phyloP scores from a whole-genome alignment of 768 basidiomycete species.

The Boletus bicolor region DNA sequence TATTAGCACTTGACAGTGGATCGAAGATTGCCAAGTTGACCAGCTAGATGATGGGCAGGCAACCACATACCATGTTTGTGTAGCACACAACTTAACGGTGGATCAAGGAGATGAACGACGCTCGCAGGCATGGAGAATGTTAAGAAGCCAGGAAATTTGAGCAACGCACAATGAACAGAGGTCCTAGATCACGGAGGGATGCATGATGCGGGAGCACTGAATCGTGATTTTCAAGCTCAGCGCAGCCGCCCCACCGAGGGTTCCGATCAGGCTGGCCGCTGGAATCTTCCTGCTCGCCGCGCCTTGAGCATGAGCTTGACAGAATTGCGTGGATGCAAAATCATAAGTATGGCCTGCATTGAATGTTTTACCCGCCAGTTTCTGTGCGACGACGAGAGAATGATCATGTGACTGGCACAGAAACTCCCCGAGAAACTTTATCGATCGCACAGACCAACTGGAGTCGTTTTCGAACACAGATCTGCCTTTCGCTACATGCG shows the following conservation, averaged over 20 bases:
- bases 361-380: too few relatives aligned
- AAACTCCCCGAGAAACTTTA: conserved; percentile 6
- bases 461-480: conserved; percentile 9
- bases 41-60: neutral
- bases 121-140: neutral
- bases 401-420: neutral
- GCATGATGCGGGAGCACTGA: neutral
- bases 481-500: conserved; percentile 11
- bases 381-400: too few relatives aligned
- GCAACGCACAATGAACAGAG: neutral
- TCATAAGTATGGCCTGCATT: too few relatives aligned
- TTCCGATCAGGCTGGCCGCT: conserved; percentile 18
- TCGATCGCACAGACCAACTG: neutral
- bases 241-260: conserved; percentile 17
- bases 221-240: conserved; percentile 21
- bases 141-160: neutral
- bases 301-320: neutral
- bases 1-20: neutral
- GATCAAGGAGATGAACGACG: conserved; percentile 3
- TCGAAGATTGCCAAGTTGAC: neutral
- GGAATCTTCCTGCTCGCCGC: neutral
- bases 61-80: conserved; percentile 9
- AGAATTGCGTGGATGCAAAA: neutral
- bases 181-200: neutral
- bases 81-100: neutral